phyloP scores from a whole-genome alignment of 306 rosid genomes.

The Inga oerstediana region DNA sequence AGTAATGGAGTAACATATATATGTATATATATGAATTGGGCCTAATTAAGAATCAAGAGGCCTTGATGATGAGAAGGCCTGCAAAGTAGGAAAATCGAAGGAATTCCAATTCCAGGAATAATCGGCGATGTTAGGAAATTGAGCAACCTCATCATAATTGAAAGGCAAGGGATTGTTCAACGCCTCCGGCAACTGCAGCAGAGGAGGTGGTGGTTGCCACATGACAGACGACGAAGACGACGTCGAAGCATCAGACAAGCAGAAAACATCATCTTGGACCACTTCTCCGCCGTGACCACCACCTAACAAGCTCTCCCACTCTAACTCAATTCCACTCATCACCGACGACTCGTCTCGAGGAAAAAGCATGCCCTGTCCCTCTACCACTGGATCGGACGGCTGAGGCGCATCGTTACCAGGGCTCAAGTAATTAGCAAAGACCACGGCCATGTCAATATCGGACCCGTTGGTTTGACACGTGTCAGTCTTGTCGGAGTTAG shows the following conservation, averaged over 20 bases:
- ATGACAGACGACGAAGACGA: constrained; percentile 26
- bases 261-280: constrained; percentile 37
- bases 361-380: not conserved
- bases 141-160: constrained; percentile 10
- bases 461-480: constrained; percentile 2
- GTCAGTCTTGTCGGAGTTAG: not conserved
- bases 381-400: not conserved
- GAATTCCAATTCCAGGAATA: constrained; percentile 65
- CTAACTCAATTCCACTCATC: constrained; percentile 36
- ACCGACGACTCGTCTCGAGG: constrained; percentile 1
- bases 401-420: constrained; percentile 13
- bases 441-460: constrained; percentile 75
- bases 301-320: constrained; percentile 44
- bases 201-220: constrained; percentile 37
- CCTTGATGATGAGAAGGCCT: constrained; percentile 47
- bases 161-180: constrained; percentile 42
- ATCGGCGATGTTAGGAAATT: constrained; percentile 29
- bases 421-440: constrained; percentile 66
- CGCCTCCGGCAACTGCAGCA: constrained; percentile 48
- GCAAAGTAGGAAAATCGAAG: constrained; percentile 59
- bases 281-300: constrained; percentile 22
- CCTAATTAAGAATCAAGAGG: constrained; percentile 31
- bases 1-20: not conserved
- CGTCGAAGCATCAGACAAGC: constrained; percentile 37
- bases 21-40: not conserved